Base-by-base conservation (phyloP, 2,329 filamentous ascomycete species). In the Lachnellula cervina region DNA sequence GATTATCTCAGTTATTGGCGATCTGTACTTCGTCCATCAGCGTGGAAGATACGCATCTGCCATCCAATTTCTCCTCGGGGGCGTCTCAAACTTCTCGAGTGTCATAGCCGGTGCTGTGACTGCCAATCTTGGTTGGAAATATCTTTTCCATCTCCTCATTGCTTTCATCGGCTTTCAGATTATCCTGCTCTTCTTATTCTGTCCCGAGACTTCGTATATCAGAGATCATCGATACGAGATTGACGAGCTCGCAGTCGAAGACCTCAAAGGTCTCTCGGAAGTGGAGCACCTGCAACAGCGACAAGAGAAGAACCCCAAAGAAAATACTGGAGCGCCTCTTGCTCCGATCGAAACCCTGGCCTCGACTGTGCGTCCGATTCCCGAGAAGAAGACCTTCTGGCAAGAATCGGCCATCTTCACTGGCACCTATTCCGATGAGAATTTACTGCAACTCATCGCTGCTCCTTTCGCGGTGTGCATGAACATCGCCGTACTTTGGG, bases 161-260 rank as follows among this genome's bases (percentile, higher is more conserved):
- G 57, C 56, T 4, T 40, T 56, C 23, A 53, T 52, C 2, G 54
- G 23, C 2, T 49, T 47, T 16, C 61, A 56, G 32, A 60, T 52
- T 7, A 53, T 59, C 14, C 64, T 76, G 2, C 72, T 78, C 17
- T 66, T 77, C 52, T 69, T 80, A 46, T 75, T 80, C 54, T 77
- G 79, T 3, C 77, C 77, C 0, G 78, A 80, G 62, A 80, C 78
- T 16, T 73, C 73, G 1, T 81, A 77, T 66, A 70, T 69, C 53
- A 69, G 77, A 16, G 54, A 56, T 25, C 45, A 45, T 17, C 47
- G 46, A 19, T 59, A 54, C 35, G 53, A 60, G 7, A 62, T 59
- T 21, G 56, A 58, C 21, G 58, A 59, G 50, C 21, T 57, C 21
- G 45, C 52, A 6, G 57, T 48, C 0, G 52, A 56, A 25, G 55